These are phyloP conservation scores for Pyracantha coccinea DNA, from an alignment of 331 rosid species.

Conservation along the genomic window DNA sequence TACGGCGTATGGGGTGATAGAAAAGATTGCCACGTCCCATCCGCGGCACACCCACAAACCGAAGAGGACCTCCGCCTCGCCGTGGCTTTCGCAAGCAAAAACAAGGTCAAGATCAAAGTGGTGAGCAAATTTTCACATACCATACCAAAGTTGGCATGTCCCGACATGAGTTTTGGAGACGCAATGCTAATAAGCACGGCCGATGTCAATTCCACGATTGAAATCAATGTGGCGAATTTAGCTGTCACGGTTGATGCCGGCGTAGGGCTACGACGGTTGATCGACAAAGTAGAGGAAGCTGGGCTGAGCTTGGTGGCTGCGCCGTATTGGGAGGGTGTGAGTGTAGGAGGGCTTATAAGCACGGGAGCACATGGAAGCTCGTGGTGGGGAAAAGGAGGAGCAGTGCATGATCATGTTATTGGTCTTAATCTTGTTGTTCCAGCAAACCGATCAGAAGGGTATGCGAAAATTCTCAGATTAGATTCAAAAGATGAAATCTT, in stretches of 20 bases:
- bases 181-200: conserved; percentile 38
- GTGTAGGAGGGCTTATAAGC: conserved; percentile 50
- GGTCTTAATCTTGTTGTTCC: conserved; percentile 48
- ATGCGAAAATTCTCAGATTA: conserved; percentile 43
- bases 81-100: conserved; percentile 35
- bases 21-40: conserved; percentile 28
- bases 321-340: conserved; percentile 81
- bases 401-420: conserved; percentile 59
- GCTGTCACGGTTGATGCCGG: conserved; percentile 52
- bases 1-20: conserved; percentile 69
- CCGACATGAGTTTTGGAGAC: neutral
- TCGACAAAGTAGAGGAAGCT: conserved; percentile 38
- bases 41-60: conserved; percentile 43
- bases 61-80: conserved; percentile 47
- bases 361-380: conserved; percentile 81
- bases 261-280: conserved; percentile 43
- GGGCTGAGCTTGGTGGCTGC: conserved; percentile 59
- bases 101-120: conserved; percentile 37
- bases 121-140: conserved; percentile 35
- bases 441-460: conserved; percentile 44
- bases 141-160: conserved; percentile 36
- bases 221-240: conserved; percentile 27
- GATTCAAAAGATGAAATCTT: conserved; percentile 32
- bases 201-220: conserved; percentile 20
- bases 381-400: conserved; percentile 84